phyloP scores from a whole-genome alignment of 352 stramenopile species.

The Phytopythium cucurbitacearum region DNA sequence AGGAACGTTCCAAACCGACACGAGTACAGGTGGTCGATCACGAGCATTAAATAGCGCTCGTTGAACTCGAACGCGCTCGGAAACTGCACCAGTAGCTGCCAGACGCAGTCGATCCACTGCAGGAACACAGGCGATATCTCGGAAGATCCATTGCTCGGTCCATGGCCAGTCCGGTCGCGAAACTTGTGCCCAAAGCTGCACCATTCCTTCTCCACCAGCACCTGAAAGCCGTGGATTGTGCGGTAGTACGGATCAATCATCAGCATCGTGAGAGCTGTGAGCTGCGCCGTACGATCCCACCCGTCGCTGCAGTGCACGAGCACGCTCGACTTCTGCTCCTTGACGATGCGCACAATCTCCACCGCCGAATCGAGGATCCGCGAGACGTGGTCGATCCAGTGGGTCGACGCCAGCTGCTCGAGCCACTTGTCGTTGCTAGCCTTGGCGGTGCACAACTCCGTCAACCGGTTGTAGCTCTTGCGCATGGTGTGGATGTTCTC shows the following conservation, averaged over 20 bases:
- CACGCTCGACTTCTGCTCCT: constrained; percentile 87
- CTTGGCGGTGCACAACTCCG: constrained; percentile 65
- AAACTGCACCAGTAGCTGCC: constrained; percentile 73
- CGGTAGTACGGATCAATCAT: constrained; percentile 90
- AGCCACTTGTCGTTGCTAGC: constrained; percentile 75
- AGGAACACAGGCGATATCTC: constrained; percentile 97
- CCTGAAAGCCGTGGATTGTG: constrained; percentile 79
- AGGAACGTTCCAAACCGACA: constrained; percentile 93
- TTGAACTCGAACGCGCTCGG: constrained; percentile 86
- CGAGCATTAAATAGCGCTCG: constrained; percentile 72
- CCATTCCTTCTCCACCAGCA: constrained; percentile 90
- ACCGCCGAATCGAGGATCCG: constrained; percentile 76
- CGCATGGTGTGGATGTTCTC: constrained; percentile 92
- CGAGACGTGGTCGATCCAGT: constrained; percentile 77
- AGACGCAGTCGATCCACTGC: constrained; percentile 89
- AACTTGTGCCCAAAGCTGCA: constrained; percentile 90
- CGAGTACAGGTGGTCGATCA: constrained; percentile 80
- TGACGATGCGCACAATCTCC: constrained; percentile 81
- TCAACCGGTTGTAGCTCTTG: constrained; percentile 75
- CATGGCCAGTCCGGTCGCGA: constrained; percentile 60
- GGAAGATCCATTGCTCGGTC: constrained; percentile 30
- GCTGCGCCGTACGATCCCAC: constrained; percentile 94
- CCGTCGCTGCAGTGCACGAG: constrained; percentile 98
- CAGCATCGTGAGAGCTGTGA: constrained; percentile 77
- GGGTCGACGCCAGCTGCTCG: constrained; percentile 64